Conservation (phyloP, 2,329 filamentous ascomycete genomes). For the Triangularia verruculosa region DNA sequence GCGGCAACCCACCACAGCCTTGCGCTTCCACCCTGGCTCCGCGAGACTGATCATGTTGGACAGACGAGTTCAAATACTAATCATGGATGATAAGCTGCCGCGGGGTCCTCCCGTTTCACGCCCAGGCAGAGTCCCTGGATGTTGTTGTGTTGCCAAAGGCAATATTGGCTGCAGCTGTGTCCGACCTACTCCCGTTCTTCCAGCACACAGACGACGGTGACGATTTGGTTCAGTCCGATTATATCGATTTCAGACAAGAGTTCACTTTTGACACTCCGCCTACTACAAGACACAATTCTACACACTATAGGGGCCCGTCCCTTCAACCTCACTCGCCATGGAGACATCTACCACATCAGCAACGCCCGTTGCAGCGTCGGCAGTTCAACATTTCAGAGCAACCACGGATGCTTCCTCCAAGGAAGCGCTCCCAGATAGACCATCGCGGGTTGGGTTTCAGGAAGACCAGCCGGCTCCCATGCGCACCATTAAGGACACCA, state of each 20-base stretch:
- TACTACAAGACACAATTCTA: background rate
- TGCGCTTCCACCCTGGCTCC: too few relatives aligned
- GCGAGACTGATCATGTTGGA: background rate
- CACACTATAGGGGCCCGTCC: background rate
- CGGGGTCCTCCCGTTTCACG: background rate
- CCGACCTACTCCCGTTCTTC: background rate
- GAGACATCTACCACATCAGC: background rate
- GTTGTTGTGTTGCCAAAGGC: background rate
- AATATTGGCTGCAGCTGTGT: background rate
- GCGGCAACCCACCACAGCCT: slow-evolving; percentile 2
- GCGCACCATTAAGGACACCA: slow-evolving; percentile 16
- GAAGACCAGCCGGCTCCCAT: background rate
- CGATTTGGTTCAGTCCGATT: background rate
- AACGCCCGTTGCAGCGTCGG: background rate
- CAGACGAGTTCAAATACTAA: background rate
- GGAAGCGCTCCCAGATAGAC: slow-evolving; percentile 12
- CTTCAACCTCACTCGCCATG: background rate
- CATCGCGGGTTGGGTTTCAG: slow-evolving; percentile 1
- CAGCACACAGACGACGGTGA: background rate
- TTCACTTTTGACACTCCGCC: background rate
- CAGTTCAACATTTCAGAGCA: background rate
- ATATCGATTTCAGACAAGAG: background rate
- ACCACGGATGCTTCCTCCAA: background rate
- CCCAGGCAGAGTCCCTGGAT: background rate
- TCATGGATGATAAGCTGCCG: background rate